phyloP scores from a whole-genome alignment of 2,329 filamentous ascomycete species.

The Zymoseptoria brevis region DNA sequence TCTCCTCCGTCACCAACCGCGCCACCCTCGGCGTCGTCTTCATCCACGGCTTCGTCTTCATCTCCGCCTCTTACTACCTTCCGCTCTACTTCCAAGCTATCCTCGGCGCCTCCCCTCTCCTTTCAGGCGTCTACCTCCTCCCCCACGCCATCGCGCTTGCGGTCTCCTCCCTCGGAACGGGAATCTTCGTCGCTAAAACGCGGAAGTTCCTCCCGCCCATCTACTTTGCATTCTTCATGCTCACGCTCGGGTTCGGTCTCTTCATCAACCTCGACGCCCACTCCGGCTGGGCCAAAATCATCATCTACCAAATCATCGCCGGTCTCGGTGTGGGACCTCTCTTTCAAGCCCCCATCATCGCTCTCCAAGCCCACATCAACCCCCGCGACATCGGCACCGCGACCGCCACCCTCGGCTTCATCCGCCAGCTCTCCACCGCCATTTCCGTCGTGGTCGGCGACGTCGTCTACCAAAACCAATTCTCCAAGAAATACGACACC shows the following conservation, averaged over 20 bases:
- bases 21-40: constrained; percentile 60
- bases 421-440: constrained; percentile 60
- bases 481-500: constrained; percentile 48
- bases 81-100: constrained; percentile 80
- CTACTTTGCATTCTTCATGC: constrained; percentile 35
- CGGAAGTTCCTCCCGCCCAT: constrained; percentile 45
- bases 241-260: constrained; percentile 33
- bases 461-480: constrained; percentile 71
- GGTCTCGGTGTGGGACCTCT: constrained; percentile 60
- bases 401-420: constrained; percentile 59
- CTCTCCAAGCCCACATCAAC: constrained; percentile 56
- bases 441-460: constrained; percentile 65
- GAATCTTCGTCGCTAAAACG: constrained; percentile 38
- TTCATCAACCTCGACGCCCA: constrained; percentile 31
- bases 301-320: constrained; percentile 52
- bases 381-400: constrained; percentile 60
- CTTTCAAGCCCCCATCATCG: constrained; percentile 62
- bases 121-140: constrained; percentile 57
- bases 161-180: constrained; percentile 27
- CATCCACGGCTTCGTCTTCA: constrained; percentile 69
- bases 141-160: constrained; percentile 30
- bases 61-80: constrained; percentile 67
- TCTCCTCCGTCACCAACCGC: constrained; percentile 57
- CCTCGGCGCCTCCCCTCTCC: constrained; percentile 57
- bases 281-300: constrained; percentile 32